Base-by-base conservation (phyloP, 2,329 filamentous ascomycete species). In the Mariannaea sp. region DNA sequence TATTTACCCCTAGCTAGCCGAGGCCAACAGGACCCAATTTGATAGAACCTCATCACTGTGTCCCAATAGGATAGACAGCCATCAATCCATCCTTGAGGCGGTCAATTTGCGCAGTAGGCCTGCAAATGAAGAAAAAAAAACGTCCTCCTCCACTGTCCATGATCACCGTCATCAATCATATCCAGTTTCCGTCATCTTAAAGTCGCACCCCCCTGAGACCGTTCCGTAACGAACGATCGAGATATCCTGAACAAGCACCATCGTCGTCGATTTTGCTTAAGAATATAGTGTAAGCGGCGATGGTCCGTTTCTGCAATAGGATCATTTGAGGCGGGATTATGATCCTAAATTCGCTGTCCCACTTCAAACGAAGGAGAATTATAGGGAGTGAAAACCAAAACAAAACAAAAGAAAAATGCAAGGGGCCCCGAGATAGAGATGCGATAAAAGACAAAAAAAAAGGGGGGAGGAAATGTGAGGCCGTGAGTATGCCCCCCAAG, bases 151-250 rank as follows among this genome's bases (percentile, higher is more conserved):
- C 48, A 22, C 40, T 59, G 39, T 47, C 55, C 55, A 56, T 56
- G 43, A 49, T 65, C 62, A 57, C 59, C 42, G 55, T 66, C 64
- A 55, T 66, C 55, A 66, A 51, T 66, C 63, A 57, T 65, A 65
- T 66, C 63, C 59, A 66, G 60, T 53, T 58, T 46, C 51, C 55
- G 53, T 60, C 19, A 44, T 49, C 59, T 43, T 49, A 55, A 54
- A 45, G 61, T 33, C 50, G 24, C 43, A 48, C 38, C 39, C 44
- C 55, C 43, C 36, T 44, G 53, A 59, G 58, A 59, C 53, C 57
- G 49, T 45, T 49, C 59, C 54, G 44, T 52, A 62, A 43, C 58
- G 65, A 62, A 65, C 59, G 64, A 65, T 65, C 62, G 64, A n/a
- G n/a, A n/a, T n/a, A n/a, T n/a, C n/a, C 61, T 57, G 48, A 41